Conservation (phyloP, 1,284 basidiomycete genomes). For the Tilletia walkeri region DNA sequence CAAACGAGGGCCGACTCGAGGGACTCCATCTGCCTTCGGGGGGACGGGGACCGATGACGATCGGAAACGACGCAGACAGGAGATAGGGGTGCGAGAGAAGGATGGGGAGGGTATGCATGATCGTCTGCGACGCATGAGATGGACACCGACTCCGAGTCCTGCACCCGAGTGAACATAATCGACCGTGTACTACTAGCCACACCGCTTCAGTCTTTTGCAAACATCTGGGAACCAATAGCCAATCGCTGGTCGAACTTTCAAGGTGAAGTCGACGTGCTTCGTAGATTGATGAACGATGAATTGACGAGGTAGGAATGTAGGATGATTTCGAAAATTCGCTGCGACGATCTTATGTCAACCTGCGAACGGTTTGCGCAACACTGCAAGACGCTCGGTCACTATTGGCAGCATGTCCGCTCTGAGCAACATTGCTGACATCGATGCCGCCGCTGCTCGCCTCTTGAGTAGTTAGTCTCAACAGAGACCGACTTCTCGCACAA, state of each 20-base stretch:
- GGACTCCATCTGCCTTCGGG: not conserved
- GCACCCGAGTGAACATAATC: not conserved
- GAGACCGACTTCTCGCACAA: too few species aligned
- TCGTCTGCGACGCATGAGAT: conserved; percentile 3
- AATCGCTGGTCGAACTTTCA: conserved; percentile 47
- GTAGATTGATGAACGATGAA: conserved; percentile 48
- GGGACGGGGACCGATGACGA: not conserved
- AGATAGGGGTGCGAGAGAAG: not conserved
- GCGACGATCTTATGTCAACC: not conserved
- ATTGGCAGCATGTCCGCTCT: conserved; percentile 45
- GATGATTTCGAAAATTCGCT: conserved; percentile 50
- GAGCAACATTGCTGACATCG: conserved; percentile 41
- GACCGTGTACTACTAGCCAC: not conserved
- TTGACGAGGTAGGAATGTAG: conserved; percentile 36
- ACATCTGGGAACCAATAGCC: too few species aligned
- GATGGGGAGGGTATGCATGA: not conserved
- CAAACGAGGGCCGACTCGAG: not conserved
- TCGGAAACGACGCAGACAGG: not conserved
- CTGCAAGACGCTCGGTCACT: conserved; percentile 20
- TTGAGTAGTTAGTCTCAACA: too few species aligned
- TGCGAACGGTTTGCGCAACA: not conserved
- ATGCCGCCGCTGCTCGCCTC: conserved; percentile 50
- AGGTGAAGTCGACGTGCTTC: conserved; percentile 52
- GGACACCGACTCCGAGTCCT: not conserved
- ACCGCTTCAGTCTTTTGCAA: too few species aligned